Evolutionary conservation across 2,329 filamentous ascomycete genomes (phyloP), one percentile per base, ranked within the genome.

Genomic region (Stemphylium vesicarium): DNA sequence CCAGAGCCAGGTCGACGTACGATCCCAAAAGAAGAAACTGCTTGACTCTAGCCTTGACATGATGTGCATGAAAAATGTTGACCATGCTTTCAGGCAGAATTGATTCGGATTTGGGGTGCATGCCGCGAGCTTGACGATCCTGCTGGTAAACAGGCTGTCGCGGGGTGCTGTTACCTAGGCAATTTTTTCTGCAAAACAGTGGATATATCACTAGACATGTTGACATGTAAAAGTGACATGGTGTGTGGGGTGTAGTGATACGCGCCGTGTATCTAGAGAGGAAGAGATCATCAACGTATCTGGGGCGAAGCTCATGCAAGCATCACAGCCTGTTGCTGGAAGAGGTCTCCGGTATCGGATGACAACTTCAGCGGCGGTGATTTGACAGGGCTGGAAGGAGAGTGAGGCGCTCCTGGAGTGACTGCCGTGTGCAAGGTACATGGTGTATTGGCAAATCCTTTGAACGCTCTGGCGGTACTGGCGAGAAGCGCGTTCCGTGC

Each of bases 401-500:
- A 36, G 42, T 45, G 42, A 45, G 42, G 42, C 42, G 42, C 31
- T 35, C 42, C 20, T 42, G 10, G 26, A 26, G 26, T 10, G 9
- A 29, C 13, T 45, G 32, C 24, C n/a, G 32, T 16, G 26, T 35
- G 31, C 31, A 35, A 36, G 11, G 18, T 31, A 4, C 12, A 15
- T 35, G 18, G n/a, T 45, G 32, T 12, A 45, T 45, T 45, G 42
- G 32, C 42, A 45, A 36, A 35, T 11, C 32, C 32, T 32, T 15
- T 35, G 13, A 15, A 18, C 6, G 13, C 35, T 24, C 9, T 45
- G 13, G 42, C 20, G 42, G 18, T 45, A n/a, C 42, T 36, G 42
- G 42, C 42, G 42, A 45, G 31, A 45, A 26, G 32, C 20, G 42
- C 42, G 42, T 20, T 15, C 31, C 42, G 31, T 36, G 42, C 32